These are phyloP conservation scores for Taiwanofungus camphoratus DNA, from an alignment of 1,284 basidiomycete species.

Conservation along the genomic window DNA sequence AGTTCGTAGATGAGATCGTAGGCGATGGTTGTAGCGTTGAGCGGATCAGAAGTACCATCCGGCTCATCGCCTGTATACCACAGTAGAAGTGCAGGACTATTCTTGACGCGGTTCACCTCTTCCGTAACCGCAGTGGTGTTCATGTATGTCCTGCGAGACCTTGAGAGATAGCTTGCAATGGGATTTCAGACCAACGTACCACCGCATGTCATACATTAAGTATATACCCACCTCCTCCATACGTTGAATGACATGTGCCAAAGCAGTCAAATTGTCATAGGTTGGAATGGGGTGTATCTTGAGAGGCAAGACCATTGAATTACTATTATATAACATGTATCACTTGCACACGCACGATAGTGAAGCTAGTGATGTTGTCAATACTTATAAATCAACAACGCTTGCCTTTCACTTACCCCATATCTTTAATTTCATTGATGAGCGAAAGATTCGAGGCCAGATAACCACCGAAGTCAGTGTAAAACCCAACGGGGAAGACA, in stretches of 20 bases:
- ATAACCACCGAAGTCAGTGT: slow-evolving; percentile 60
- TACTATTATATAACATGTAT: slow-evolving; percentile 29
- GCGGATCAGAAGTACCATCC: slow-evolving; percentile 62
- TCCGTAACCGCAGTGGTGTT: slow-evolving; percentile 56
- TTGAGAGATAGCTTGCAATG: not conserved
- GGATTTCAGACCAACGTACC: slow-evolving; percentile 34
- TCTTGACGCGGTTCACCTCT: slow-evolving; percentile 63
- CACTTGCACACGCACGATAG: slow-evolving; percentile 18
- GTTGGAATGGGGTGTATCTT: slow-evolving; percentile 63
- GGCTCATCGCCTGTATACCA: slow-evolving; percentile 80
- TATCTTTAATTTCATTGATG: slow-evolving; percentile 49
- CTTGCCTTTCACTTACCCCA: slow-evolving; percentile 44
- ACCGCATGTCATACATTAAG: slow-evolving; percentile 75
- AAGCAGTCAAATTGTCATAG: slow-evolving; percentile 51
- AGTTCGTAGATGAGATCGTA: slow-evolving; percentile 63
- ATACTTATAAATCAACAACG: not conserved
- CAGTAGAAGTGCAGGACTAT: slow-evolving; percentile 59
- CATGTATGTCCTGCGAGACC: slow-evolving; percentile 47
- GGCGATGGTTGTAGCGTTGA: slow-evolving; percentile 50
- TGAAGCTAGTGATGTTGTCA: slow-evolving; percentile 20
- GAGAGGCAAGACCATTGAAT: not conserved
- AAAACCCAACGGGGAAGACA: slow-evolving; percentile 70
- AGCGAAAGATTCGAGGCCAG: slow-evolving; percentile 49
- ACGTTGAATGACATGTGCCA: slow-evolving; percentile 53
- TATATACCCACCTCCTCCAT: slow-evolving; percentile 71